Base-by-base conservation (phyloP, 495 filamentous ascomycete genomes). In the Chlorociboria aeruginascens region DNA sequence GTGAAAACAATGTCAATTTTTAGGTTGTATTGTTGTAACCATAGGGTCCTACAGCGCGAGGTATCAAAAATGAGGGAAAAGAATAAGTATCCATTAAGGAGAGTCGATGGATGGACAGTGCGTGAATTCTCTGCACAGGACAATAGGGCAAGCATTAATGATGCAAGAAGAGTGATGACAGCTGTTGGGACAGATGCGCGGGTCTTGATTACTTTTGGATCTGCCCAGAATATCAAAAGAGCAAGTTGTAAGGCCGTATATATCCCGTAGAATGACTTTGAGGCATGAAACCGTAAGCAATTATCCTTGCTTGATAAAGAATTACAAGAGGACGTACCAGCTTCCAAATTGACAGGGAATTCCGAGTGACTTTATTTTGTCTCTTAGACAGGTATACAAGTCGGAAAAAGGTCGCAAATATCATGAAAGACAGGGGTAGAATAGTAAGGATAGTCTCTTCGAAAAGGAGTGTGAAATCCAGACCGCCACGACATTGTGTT, bases 381-480 rank as follows among this genome's bases (percentile, higher is more conserved):
- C 16, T 17, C 20, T 8, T 39, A 7, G 8, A 8, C 13, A 43
- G 20, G n/a, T 9, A 28, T 1, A 28, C 7, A 28, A 43, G n/a
- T 10, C 40, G 40, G 8, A 43, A 8, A 7, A 20, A 20, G 25
- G 40, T 20, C n/a, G 20, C 16, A 25, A 43, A 7, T 1, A 43
- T 25, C 20, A 28, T n/a, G 3, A 43, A 11, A 9, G 20, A 8
- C 30, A 28, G 53, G 4, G 74, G 72, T 8, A 71, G 53, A 8
- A 77, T 59, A 4, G 63, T 62, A 8, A 78, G 61, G 28, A 81
- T 70, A 2, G 64, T 65, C 47, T 79, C 71, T 52, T 82, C 75
- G 49, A 81, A 81, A 6, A 53, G 34, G 11, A 53, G 45, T 13
- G 54, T 56, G 32, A 56, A 56, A 32, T 56, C 54, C 39, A 56